These are phyloP conservation scores for Globisporangium spinosum DNA, from an alignment of 352 stramenopile species.

Conservation along the genomic window DNA sequence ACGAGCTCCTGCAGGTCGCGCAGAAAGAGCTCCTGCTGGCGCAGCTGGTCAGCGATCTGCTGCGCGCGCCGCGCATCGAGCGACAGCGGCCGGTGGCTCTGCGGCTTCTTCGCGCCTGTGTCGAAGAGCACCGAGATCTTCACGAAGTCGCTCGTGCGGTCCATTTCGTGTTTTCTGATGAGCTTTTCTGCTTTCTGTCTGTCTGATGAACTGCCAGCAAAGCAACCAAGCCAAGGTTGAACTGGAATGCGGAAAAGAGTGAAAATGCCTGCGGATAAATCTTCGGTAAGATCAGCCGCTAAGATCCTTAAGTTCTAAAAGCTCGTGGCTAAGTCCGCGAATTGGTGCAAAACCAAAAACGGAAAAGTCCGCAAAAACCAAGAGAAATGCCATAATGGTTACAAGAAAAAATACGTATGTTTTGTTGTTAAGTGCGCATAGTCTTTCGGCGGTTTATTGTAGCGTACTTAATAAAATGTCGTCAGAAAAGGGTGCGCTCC, in stretches of 20 bases:
- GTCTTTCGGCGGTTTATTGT: too few species aligned
- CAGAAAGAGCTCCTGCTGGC: slow-evolving; percentile 78
- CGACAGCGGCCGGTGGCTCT: slow-evolving; percentile 63
- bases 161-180: slow-evolving; percentile 24
- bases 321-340: too few species aligned
- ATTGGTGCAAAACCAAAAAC: too few species aligned
- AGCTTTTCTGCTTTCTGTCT: not conserved
- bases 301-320: too few species aligned
- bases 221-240: not conserved
- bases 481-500: not conserved
- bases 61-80: slow-evolving; percentile 65
- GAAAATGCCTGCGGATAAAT: too few species aligned
- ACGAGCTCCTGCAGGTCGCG: slow-evolving; percentile 72
- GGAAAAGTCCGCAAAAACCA: too few species aligned
- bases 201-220: not conserved
- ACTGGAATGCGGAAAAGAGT: not conserved
- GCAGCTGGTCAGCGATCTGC: slow-evolving; percentile 78
- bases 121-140: slow-evolving; percentile 84
- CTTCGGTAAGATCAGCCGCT: too few species aligned
- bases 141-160: slow-evolving; percentile 83
- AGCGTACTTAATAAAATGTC: too few species aligned
- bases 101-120: slow-evolving; percentile 40
- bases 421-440: too few species aligned
- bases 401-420: too few species aligned
- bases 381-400: too few species aligned